These are phyloP conservation scores for Schwanniomyces etchellsii DNA, from an alignment of 1,139 yeast genomes.

Conservation along the genomic window DNA sequence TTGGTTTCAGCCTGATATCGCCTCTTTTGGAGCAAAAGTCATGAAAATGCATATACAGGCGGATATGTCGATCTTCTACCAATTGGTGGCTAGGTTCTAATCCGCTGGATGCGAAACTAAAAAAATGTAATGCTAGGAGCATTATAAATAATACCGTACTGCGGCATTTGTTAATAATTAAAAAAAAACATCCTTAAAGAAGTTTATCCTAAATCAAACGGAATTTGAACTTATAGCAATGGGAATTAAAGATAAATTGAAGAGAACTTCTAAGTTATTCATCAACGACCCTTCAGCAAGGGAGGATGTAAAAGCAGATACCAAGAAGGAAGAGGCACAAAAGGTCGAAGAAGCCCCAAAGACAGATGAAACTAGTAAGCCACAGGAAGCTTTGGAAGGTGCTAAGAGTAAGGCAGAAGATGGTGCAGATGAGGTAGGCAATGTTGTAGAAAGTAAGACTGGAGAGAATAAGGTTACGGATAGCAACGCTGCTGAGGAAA, in stretches of 20 bases:
- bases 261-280: slow-evolving; percentile 42
- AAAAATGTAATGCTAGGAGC: too few species aligned
- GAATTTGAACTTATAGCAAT: too few species aligned
- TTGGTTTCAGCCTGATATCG: too few species aligned
- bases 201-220: too few species aligned
- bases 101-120: neutral
- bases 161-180: too few species aligned
- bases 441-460: slow-evolving; percentile 14
- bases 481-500: slow-evolving; percentile 6
- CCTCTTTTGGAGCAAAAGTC: too few species aligned
- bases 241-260: slow-evolving; percentile 43
- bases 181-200: neutral
- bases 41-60: too few species aligned
- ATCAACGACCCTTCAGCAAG: slow-evolving; percentile 28
- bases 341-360: slow-evolving; percentile 9
- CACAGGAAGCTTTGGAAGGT: slow-evolving; percentile 7
- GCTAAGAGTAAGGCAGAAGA: slow-evolving; percentile 8
- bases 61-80: neutral
- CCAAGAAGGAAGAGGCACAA: slow-evolving; percentile 7
- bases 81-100: neutral
- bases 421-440: slow-evolving; percentile 10
- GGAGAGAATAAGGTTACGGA: slow-evolving; percentile 5
- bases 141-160: too few species aligned
- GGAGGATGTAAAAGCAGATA: slow-evolving; percentile 8
- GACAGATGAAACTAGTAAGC: slow-evolving; percentile 7